A percentile compares a stretch with the other conserved stretches of the same genome.
Conservation (phyloP, 2,329 filamentous ascomycete genomes). For the Dothistroma septosporum region DNA sequence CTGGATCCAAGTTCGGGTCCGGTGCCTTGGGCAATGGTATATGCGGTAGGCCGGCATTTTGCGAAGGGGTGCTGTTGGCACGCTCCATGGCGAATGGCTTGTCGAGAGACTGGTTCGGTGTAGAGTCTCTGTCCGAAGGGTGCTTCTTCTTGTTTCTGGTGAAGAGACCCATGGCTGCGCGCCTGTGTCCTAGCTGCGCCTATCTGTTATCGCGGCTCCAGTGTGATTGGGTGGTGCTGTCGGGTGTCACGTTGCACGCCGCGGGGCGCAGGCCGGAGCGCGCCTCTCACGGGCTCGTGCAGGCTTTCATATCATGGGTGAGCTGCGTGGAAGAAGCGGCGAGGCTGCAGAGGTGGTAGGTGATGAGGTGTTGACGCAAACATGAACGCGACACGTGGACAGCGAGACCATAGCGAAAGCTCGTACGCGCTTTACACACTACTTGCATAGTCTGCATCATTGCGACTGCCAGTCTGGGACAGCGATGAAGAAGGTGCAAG, state of each 20-base stretch:
- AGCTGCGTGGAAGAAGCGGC: neutral
- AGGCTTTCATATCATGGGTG: neutral
- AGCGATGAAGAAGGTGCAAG: neutral
- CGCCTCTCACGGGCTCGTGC: constrained; percentile 2
- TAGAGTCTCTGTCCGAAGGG: constrained; percentile 14
- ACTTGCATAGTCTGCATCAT: neutral
- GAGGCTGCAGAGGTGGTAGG: neutral
- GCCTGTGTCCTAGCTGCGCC: neutral
- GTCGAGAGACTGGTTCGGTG: constrained; percentile 25
- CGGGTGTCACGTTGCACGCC: constrained; percentile 1
- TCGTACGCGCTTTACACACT: neutral
- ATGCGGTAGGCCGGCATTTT: constrained; percentile 51
- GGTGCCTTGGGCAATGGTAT: constrained; percentile 78
- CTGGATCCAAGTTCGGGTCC: constrained; percentile 82
- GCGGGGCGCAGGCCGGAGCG: neutral
- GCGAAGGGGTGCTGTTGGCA: constrained; percentile 38
- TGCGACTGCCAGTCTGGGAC: neutral
- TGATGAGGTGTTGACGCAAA: neutral
- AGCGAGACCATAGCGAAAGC: neutral
- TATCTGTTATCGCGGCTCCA: constrained; percentile 7
- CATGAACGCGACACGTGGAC: neutral
- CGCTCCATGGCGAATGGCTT: constrained; percentile 34
- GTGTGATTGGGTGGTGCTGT: constrained; percentile 1
- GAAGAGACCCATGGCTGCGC: constrained; percentile 49
- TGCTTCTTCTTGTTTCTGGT: constrained; percentile 42